phyloP scores from a whole-genome alignment of 2,329 filamentous ascomycete species.

The Nemania serpens region DNA sequence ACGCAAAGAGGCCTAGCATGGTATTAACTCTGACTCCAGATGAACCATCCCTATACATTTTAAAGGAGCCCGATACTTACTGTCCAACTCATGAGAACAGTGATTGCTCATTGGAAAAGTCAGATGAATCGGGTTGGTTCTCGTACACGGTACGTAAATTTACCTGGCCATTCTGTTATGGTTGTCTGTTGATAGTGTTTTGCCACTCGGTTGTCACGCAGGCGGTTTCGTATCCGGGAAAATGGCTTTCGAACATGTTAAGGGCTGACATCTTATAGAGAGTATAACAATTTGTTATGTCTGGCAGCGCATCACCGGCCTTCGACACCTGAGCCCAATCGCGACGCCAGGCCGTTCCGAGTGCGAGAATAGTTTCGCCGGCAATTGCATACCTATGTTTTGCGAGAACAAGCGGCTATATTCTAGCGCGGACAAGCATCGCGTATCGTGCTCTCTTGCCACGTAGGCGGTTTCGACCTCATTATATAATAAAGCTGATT shows the following conservation, averaged over 20 bases:
- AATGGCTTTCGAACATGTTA: neutral
- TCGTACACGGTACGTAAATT: neutral
- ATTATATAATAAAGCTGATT: neutral
- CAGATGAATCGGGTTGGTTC: neutral
- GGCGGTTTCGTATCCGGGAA: neutral
- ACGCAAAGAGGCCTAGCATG: neutral
- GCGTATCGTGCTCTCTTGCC: neutral
- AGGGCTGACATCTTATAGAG: neutral
- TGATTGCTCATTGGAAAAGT: constrained; percentile 23
- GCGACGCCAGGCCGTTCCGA: neutral
- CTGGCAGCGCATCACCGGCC: too few relatives aligned
- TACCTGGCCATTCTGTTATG: neutral
- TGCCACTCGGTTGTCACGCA: neutral
- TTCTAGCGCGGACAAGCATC: neutral
- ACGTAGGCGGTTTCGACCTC: neutral
- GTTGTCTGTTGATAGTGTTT: neutral
- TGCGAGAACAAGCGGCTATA: neutral
- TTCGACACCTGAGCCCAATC: neutral
- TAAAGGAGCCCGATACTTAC: neutral
- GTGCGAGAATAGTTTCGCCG: neutral
- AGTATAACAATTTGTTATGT: neutral
- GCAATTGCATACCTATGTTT: neutral
- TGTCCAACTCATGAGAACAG: constrained; percentile 20
- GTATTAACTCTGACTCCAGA: neutral
- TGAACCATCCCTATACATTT: neutral